phyloP scores from a whole-genome alignment of 164 flowering plant genomes.

The Vitis amurensis region DNA sequence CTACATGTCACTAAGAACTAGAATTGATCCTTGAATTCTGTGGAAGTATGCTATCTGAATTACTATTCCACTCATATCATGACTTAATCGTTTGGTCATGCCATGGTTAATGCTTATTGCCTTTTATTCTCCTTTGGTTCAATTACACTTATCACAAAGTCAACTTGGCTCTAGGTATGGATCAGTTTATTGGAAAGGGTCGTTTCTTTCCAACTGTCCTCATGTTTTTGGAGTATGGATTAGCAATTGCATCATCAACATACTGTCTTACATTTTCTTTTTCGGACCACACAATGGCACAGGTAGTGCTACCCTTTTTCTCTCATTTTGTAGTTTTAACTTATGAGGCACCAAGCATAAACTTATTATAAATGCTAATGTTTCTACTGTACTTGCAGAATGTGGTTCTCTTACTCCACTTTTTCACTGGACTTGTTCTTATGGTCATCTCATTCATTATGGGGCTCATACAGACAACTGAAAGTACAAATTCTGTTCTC shows the following conservation, averaged over 20 bases:
- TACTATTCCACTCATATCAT: too few species aligned
- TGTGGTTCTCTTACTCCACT: constrained; percentile 81
- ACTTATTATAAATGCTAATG: background rate
- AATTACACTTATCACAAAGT: background rate
- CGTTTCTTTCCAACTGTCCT: constrained; percentile 61
- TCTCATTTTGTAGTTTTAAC: background rate
- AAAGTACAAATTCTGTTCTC: constrained; percentile 64
- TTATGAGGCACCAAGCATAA: background rate
- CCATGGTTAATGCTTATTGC: background rate
- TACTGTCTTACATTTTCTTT: constrained; percentile 95
- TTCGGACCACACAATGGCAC: constrained; percentile 88
- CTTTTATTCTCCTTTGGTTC: background rate
- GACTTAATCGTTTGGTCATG: background rate
- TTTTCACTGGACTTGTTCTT: constrained; percentile 87
- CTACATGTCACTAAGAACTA: too few species aligned
- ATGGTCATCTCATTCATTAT: constrained; percentile 95
- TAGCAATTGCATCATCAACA: constrained; percentile 90
- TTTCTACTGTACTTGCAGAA: constrained; percentile 56
- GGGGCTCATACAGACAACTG: constrained; percentile 77
- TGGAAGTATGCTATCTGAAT: too few species aligned
- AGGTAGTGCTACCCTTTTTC: constrained; percentile 40
- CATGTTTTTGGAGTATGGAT: constrained; percentile 82
- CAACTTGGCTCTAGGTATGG: constrained; percentile 53
- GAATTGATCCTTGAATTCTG: too few species aligned
- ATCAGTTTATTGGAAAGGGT: constrained; percentile 81